A percentile compares a stretch with the other conserved stretches of the same genome.
Conservation (phyloP, 2,329 filamentous ascomycete species). For the Pleomassaria siparia region DNA sequence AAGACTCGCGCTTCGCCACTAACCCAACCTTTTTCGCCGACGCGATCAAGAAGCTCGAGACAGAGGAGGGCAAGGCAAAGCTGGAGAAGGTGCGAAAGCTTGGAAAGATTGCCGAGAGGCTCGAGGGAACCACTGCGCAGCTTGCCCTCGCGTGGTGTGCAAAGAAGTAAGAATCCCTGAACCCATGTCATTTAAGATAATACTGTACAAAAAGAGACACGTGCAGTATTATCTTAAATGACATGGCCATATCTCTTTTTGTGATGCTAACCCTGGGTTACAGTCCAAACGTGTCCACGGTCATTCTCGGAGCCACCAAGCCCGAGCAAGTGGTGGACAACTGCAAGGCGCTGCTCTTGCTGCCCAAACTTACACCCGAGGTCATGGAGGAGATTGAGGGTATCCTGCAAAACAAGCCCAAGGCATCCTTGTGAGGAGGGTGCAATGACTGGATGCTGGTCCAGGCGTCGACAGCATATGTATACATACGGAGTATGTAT, state of each 20-base stretch:
- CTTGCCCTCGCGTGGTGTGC: slow-evolving; percentile 62
- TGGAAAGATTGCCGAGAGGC: slow-evolving; percentile 52
- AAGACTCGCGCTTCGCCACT: slow-evolving; percentile 61
- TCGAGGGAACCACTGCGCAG: slow-evolving; percentile 52
- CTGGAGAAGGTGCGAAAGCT: slow-evolving; percentile 61
- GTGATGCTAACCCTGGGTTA: slow-evolving; percentile 10
- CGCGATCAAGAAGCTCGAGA: slow-evolving; percentile 50
- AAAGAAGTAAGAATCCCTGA: slow-evolving; percentile 50
- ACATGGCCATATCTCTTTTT: background rate
- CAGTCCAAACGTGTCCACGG: slow-evolving; percentile 55
- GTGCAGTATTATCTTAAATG: too few species aligned
- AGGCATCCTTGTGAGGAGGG: slow-evolving; percentile 14
- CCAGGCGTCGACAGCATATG: background rate
- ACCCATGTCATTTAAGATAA: background rate
- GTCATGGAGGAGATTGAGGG: slow-evolving; percentile 44
- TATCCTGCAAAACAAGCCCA: slow-evolving; percentile 44
- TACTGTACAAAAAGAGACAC: too few species aligned
- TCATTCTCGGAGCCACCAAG: slow-evolving; percentile 58
- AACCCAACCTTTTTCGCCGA: slow-evolving; percentile 61
- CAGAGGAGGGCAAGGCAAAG: slow-evolving; percentile 53
- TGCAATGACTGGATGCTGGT: background rate
- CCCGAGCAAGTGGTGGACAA: slow-evolving; percentile 54
- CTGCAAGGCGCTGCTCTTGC: slow-evolving; percentile 48
- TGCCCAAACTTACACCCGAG: slow-evolving; percentile 43
- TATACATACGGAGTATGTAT: background rate